A percentile compares a stretch with the other conserved stretches of the same genome.
These are phyloP conservation scores for Ensete ventricosum DNA, from an alignment of 176 grass and related monocot species.

Conservation along the genomic window DNA sequence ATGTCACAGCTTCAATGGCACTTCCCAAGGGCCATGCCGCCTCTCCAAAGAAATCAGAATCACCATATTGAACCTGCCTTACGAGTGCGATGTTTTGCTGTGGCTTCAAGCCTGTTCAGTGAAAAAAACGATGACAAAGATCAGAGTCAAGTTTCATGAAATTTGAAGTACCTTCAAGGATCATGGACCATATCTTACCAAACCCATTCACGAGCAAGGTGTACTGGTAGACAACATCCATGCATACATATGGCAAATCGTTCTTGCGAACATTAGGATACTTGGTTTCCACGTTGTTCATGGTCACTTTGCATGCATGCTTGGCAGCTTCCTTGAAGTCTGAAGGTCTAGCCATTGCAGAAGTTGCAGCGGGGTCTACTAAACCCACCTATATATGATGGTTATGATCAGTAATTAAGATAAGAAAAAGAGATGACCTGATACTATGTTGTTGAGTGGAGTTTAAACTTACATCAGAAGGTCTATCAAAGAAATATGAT, in stretches of 20 bases:
- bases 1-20: background rate
- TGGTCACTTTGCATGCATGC: background rate
- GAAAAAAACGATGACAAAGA: background rate
- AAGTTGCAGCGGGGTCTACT: background rate
- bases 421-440: no score
- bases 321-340: background rate
- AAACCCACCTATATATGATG: background rate
- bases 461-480: background rate
- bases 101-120: background rate
- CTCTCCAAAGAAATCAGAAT: background rate
- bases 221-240: background rate
- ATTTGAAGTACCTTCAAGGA: background rate
- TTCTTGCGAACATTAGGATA: background rate
- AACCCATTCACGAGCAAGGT: background rate
- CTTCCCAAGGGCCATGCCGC: background rate
- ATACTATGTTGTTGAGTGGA: no score
- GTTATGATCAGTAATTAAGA: no score
- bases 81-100: background rate
- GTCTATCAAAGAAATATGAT: slow-evolving; percentile 13
- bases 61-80: background rate
- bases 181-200: background rate
- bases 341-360: background rate
- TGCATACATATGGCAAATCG: background rate
- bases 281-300: background rate
- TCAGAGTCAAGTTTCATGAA: no score